phyloP scores from a whole-genome alignment of 441 rosid genomes.

The Pelargonium cotyledonis region DNA sequence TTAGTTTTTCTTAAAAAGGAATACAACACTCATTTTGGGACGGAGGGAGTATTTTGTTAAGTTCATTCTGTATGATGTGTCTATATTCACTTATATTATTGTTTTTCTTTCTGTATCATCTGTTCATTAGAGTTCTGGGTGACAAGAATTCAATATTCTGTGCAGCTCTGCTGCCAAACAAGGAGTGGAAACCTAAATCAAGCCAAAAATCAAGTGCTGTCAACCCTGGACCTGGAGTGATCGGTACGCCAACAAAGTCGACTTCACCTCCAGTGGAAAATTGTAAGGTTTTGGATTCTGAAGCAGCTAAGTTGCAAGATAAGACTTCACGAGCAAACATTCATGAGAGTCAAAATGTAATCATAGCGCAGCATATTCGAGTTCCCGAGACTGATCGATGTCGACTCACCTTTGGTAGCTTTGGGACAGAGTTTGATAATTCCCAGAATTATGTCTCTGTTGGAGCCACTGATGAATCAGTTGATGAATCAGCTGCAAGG shows the following conservation, averaged over 20 bases:
- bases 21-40: no score
- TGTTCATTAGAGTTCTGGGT: constrained; percentile 9
- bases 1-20: no score
- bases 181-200: constrained; percentile 87
- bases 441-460: constrained; percentile 34
- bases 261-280: constrained; percentile 38
- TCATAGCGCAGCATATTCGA: constrained; percentile 78
- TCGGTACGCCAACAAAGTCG: constrained; percentile 59
- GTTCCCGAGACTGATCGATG: constrained; percentile 73
- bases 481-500: constrained; percentile 50
- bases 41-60: no score
- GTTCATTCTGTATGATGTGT: no score
- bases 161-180: constrained; percentile 63
- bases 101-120: neutral
- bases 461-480: constrained; percentile 22
- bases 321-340: constrained; percentile 41
- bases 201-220: constrained; percentile 46
- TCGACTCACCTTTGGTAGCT: constrained; percentile 78
- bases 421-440: constrained; percentile 54
- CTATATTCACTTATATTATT: neutral
- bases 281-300: constrained; percentile 39
- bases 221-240: constrained; percentile 46
- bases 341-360: constrained; percentile 57
- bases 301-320: constrained; percentile 46
- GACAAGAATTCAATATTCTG: constrained; percentile 9